Percentiles rank a stretch among this genome's conserved stretches.
Evolutionary conservation across 1,284 basidiomycete genomes (phyloP).

Genomic region (Ustilago crameri): DNA sequence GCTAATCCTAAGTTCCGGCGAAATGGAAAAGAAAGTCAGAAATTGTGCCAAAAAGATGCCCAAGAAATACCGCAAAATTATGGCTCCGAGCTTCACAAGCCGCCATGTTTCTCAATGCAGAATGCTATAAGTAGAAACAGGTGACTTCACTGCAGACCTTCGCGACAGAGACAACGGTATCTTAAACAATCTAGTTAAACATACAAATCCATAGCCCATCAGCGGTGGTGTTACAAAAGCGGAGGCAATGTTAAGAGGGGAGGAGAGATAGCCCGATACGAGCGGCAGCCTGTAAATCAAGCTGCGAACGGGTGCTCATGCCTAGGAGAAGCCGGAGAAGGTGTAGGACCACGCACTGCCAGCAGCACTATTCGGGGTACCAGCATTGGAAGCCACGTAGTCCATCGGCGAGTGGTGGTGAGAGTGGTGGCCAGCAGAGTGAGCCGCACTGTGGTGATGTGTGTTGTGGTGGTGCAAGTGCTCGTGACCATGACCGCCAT

Average conservation of each 20-base stretch:
- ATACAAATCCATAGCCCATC: too few species aligned
- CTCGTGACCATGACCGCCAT: constrained; percentile 19
- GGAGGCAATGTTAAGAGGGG: background rate
- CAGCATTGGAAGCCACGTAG: constrained; percentile 31
- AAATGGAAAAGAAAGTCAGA: too few species aligned
- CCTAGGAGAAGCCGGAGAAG: constrained; percentile 30
- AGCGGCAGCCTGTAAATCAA: background rate
- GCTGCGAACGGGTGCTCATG: background rate
- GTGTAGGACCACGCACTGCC: constrained; percentile 34
- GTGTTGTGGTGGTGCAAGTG: constrained; percentile 6
- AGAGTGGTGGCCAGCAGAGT: constrained; percentile 23
- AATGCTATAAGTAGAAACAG: too few species aligned
- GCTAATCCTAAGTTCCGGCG: too few species aligned
- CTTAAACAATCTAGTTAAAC: too few species aligned
- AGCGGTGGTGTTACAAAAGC: too few species aligned
- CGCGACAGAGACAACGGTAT: too few species aligned
- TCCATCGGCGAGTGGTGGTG: constrained; percentile 43
- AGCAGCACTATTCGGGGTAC: constrained; percentile 28
- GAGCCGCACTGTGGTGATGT: constrained; percentile 12
- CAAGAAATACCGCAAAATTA: too few species aligned
- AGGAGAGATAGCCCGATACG: background rate
- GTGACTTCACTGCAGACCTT: too few species aligned
- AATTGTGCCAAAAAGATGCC: too few species aligned
- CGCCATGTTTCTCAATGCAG: too few species aligned
- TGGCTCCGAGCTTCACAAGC: too few species aligned